Percentiles rank a stretch among this genome's conserved stretches.
Evolutionary conservation across 2,329 filamentous ascomycete species (phyloP).

Genomic region (Bipolaris zeicola): DNA sequence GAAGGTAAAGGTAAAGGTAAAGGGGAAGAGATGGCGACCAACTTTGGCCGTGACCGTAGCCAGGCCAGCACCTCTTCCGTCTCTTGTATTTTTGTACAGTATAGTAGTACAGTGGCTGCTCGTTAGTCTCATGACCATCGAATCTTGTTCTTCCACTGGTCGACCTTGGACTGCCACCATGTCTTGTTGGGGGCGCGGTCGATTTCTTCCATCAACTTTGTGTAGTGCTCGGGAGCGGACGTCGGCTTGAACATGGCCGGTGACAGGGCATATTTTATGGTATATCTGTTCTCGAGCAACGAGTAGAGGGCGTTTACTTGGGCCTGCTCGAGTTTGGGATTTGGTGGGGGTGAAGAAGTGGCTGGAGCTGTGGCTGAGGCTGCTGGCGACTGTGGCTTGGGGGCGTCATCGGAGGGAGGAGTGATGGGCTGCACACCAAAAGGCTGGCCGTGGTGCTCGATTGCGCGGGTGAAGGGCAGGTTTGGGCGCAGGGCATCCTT

Average conservation of each 20-base stretch:
- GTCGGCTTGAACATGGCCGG: conserved; percentile 37
- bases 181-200: conserved; percentile 42
- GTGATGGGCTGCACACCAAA: conserved; percentile 37
- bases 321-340: conserved; percentile 45
- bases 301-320: conserved; percentile 65
- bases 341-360: conserved; percentile 17
- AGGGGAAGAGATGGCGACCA: too few species aligned
- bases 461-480: conserved; percentile 52
- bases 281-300: conserved; percentile 64
- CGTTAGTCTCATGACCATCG: conserved; percentile 32
- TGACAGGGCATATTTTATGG: conserved; percentile 46
- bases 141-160: conserved; percentile 48
- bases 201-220: conserved; percentile 45
- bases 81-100: conserved; percentile 4
- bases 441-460: conserved; percentile 49
- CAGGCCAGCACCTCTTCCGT: not conserved
- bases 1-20: not conserved
- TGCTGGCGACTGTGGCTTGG: conserved; percentile 15
- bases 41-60: not conserved
- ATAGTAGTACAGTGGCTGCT: conserved; percentile 8
- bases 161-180: conserved; percentile 44
- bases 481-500: conserved; percentile 57
- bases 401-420: conserved; percentile 17
- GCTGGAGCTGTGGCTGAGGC: conserved; percentile 11
- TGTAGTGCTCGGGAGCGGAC: conserved; percentile 46